These are phyloP conservation scores for Pouteria glomerata DNA, from an alignment of 148 eudicot genomes.

Conservation along the genomic window DNA sequence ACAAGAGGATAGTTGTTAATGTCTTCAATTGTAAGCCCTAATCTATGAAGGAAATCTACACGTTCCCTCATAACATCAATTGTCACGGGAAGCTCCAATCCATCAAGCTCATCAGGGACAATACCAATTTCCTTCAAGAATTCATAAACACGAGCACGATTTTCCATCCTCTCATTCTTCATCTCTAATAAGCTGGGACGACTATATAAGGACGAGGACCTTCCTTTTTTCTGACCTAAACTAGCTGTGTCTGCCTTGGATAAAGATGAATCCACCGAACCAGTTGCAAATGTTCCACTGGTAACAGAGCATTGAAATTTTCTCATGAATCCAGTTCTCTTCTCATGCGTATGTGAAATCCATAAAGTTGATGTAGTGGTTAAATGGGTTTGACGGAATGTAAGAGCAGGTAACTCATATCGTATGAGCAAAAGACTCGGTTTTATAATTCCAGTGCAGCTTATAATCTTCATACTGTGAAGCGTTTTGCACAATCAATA, in stretches of 20 bases:
- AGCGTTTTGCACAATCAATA: conserved; percentile 19
- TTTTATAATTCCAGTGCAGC: conserved; percentile 39
- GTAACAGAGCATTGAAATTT: conserved; percentile 52
- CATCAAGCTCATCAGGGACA: conserved; percentile 89
- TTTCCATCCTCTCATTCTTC: conserved; percentile 70
- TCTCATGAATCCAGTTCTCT: conserved; percentile 32
- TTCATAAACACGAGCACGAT: conserved; percentile 81
- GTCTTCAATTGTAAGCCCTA: conserved; percentile 86
- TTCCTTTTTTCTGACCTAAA: conserved; percentile 25
- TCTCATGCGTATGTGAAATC: conserved; percentile 24
- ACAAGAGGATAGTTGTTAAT: conserved; percentile 94
- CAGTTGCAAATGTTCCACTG: conserved; percentile 37
- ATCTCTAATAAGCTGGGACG: conserved; percentile 81
- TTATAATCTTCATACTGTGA: conserved; percentile 53
- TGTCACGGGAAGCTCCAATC: conserved; percentile 90
- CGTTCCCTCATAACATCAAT: conserved; percentile 97
- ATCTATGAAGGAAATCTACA: conserved; percentile 75
- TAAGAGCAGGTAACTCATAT: conserved; percentile 47
- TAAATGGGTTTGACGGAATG: conserved; percentile 30
- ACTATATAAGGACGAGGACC: conserved; percentile 60
- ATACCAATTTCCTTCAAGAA: conserved; percentile 73
- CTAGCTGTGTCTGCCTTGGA: conserved; percentile 31
- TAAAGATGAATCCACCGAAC: conserved; percentile 21
- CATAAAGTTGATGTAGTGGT: conserved; percentile 27
- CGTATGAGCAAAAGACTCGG: conserved; percentile 50